phyloP scores from a whole-genome alignment of 257 asterid genomes.

The Fraxinus quadrangulata region DNA sequence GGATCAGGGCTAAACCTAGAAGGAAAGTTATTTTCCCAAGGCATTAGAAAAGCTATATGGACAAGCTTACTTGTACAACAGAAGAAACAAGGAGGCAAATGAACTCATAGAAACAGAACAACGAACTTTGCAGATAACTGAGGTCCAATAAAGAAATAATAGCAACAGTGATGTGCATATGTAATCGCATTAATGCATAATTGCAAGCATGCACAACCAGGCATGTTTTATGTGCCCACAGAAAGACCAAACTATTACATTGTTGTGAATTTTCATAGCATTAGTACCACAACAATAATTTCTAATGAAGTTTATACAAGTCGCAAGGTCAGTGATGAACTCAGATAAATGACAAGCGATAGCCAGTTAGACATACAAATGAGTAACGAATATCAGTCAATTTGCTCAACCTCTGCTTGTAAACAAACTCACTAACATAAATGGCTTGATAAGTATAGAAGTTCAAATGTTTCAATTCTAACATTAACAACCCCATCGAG shows the following conservation, averaged over 20 bases:
- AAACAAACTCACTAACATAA: not conserved
- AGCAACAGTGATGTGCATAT: not conserved
- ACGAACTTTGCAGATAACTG: slow-evolving; percentile 12
- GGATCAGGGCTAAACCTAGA: slow-evolving; percentile 90
- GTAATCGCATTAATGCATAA: slow-evolving; percentile 8
- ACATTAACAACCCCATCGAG: not conserved
- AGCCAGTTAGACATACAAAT: not conserved
- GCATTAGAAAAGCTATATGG: slow-evolving; percentile 26
- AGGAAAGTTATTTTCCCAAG: slow-evolving; percentile 14
- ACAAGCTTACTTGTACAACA: slow-evolving; percentile 12
- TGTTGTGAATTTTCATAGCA: not conserved
- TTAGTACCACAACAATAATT: not conserved
- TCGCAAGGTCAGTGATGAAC: not conserved
- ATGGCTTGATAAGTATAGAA: not conserved
- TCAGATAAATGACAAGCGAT: slow-evolving; percentile 5
- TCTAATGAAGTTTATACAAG: slow-evolving; percentile 8
- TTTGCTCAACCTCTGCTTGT: not conserved
- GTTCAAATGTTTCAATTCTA: not conserved
- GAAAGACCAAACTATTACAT: not conserved
- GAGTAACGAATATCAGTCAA: not conserved
- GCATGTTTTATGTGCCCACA: not conserved
- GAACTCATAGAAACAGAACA: slow-evolving; percentile 20
- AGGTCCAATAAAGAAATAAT: slow-evolving; percentile 1
- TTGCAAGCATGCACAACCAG: not conserved
- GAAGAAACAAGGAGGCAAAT: not conserved